Evolutionary conservation across 2,329 filamentous ascomycete genomes (phyloP).

Genomic region (Ceratocystis papillata): DNA sequence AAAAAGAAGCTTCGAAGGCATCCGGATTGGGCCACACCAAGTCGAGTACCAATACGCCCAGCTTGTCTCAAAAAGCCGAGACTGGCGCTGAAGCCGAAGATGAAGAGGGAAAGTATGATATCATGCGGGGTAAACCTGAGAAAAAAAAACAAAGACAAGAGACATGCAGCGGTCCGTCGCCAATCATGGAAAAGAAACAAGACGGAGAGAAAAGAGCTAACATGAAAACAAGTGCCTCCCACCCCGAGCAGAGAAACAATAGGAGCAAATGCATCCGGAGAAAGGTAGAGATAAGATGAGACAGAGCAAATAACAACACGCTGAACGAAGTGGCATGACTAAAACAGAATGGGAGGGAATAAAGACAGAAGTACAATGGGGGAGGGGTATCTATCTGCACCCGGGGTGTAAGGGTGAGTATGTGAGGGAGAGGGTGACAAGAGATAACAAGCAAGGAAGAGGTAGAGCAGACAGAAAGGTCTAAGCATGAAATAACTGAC

Average conservation of each 20-base stretch:
- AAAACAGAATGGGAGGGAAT: neutral
- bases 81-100: neutral
- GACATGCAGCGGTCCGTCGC: neutral
- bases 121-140: neutral
- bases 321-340: slow-evolving; percentile 3
- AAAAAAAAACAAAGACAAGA: neutral
- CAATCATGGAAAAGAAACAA: neutral
- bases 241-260: slow-evolving; percentile 6
- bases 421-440: neutral
- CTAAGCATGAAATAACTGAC: too few relatives aligned
- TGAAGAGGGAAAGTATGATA: neutral
- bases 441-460: too few relatives aligned
- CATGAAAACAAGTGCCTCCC: slow-evolving; percentile 6
- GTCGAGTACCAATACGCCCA: neutral
- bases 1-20: neutral
- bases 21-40: neutral
- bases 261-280: neutral
- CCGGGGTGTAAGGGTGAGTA: neutral
- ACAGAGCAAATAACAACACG: slow-evolving; percentile 3
- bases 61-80: neutral
- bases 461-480: too few relatives aligned
- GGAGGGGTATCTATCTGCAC: neutral
- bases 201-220: neutral
- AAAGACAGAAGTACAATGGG: neutral
- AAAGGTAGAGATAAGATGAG: neutral